Conservation (phyloP, 768 basidiomycete genomes). For the Pholiota conissans region DNA sequence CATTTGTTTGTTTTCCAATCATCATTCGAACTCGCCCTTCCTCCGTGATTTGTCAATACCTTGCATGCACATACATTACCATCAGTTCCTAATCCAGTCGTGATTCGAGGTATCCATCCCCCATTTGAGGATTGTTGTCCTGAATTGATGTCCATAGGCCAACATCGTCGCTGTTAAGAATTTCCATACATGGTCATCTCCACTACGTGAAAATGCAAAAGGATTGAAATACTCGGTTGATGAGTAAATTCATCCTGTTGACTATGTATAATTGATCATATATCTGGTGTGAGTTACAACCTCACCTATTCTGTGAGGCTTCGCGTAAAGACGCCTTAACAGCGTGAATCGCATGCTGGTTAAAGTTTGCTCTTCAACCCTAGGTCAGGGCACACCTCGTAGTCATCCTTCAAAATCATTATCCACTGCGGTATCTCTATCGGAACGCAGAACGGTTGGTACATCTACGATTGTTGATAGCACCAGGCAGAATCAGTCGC, state of each 20-base stretch:
- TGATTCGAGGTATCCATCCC: neutral
- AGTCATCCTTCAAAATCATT: neutral
- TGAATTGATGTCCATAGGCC: neutral
- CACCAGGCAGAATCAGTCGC: slow-evolving; percentile 7
- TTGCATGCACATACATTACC: no score
- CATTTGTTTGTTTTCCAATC: neutral
- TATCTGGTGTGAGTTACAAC: no score
- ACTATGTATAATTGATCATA: no score
- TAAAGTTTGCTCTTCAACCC: no score
- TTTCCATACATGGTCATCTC: neutral
- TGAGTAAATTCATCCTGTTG: neutral
- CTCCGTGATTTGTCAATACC: neutral
- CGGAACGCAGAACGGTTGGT: neutral
- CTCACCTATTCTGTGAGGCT: no score
- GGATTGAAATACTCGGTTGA: neutral
- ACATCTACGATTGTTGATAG: neutral
- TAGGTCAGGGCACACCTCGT: no score
- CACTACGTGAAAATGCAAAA: neutral
- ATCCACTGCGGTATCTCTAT: neutral
- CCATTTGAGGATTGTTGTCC: neutral
- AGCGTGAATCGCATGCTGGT: no score
- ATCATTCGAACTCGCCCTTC: neutral
- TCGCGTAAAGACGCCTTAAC: no score
- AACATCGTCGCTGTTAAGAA: neutral
- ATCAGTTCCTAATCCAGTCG: neutral